Evolutionary conservation across 164 flowering plant genomes (phyloP), one percentile per base, ranked within the genome.

Genomic region (Buxus sempervirens): DNA sequence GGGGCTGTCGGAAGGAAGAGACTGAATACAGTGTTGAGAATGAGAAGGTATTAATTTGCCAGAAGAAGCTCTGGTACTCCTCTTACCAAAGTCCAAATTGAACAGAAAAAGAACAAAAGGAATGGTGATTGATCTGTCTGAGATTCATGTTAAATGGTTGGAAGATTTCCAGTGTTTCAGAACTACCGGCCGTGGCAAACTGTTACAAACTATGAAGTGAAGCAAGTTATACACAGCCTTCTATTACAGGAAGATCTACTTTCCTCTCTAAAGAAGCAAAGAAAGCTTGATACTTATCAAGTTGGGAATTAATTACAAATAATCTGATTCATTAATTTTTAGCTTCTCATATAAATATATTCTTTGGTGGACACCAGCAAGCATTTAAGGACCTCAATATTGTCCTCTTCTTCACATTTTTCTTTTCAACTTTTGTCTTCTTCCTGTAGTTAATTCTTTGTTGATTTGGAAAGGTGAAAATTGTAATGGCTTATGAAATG

Each of bases 31-130:
- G 74, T 15, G 70, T 75, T 0, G 91, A 88, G 61, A 87, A 85
- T 48, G 96, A 88, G 79, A 91, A 88, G 78, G 68, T 93, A 57
- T 69, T 91, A 71, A 78, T 93, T 69, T 93, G 97, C 79, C 96
- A 89, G 82, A 93, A 93, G 83, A 89, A 87, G 57, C 88, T 90
- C 64, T 93, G 92, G 97, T 89, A 88, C 73, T 80, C 96, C 21
- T 81, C 89, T 9, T 71, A 72, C 41, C 67, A 64, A n/a, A 75
- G 72, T 58, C 76, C 76, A 62, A 60, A 80, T 65, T 81, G 70
- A 80, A n/a, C 26, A 36, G 12, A 77, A 15, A 56, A 21, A 57
- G 15, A 59, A 22, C 22, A 67, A 55, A 28, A 51, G 32, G 57
- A 28, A 64, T 61, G 42, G 21, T 16, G 54, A 45, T 45, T 10